Evolutionary conservation across 2,329 filamentous ascomycete species (phyloP), one percentile per base, ranked within the genome.

Genomic region (Thermoascus crustaceus): DNA sequence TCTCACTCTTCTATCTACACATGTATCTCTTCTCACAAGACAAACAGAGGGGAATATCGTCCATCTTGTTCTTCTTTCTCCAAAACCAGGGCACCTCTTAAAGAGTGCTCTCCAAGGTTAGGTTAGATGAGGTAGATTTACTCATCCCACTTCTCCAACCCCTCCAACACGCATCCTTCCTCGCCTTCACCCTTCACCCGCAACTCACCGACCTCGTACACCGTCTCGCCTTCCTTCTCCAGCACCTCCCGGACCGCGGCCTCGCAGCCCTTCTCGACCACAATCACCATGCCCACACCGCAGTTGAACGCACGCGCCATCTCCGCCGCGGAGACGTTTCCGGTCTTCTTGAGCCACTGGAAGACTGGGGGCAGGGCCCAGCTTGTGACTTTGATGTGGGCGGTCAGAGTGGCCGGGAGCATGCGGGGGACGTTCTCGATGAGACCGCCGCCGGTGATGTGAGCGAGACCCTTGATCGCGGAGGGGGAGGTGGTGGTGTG

Each of bases 271-370:
- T 73, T 67, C 18, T 74, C 75, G 2, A 95, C 85, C 4, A 87
- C 86, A 19, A 88, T 70, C 4, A 95, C 84, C 88, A 98, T 96
- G 30, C 91, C 91, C 29, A 98, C 68, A 33, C 91, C 91, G 5
- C 82, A 87, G 68, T 98, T 98, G 74, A 94, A 96, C 2, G 87
- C 91, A 39, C 87, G 74, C 34, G 82, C 86, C 75, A 96, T 93
- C 67, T 98, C 91, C 7, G 68, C 55, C 2, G 80, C 71, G 35
- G 72, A 75, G 20, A 96, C 79, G 41, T 82, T 82, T 30, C 76
- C 76, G 7, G 67, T 69, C 45, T 69, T 63, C 66, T 87, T 86
- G 50, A 98, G 72, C 91, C 91, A 98, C 53, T 72, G 72, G 67
- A 96, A 91, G 4, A 95, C 83, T 1, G 75, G 66, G 0, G 84